Evolutionary conservation across 2,329 filamentous ascomycete genomes (phyloP), one percentile per base, ranked within the genome.

Genomic region (Knufia fluminis): DNA sequence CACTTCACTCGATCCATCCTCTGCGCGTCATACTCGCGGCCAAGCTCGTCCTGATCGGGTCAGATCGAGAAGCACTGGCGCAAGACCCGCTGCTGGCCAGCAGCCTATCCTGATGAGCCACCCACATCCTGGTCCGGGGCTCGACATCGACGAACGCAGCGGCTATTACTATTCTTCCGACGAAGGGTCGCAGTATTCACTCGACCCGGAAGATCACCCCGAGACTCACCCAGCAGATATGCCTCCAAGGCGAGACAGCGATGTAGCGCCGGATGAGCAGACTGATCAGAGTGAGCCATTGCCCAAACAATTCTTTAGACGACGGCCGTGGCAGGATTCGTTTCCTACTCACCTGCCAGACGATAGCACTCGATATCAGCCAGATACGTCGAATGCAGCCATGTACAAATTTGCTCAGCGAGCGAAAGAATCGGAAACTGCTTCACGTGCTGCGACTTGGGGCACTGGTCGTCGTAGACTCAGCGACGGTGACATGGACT

Each of bases 371-470:
- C 62, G 54, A 28, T 63, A 63, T 53, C 76, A 79, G 52, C 75
- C 75, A n/a, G 61, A 63, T 35, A 77, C 68, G 7, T 76, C 77
- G 0, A 75, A 70, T 56, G 72, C 71, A 35, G 77, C 77, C n/a
- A 79, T 79, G 60, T 67, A 71, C 62, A 68, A 70, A 35, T 80
- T 72, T 56, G 61, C 68, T 26, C 64, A 68, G 54, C 68, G 71
- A 43, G 72, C 72, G 3, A 70, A 68, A 39, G 74, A 78, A 47
- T 64, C 75, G 14, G 77, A 79, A 45, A 71, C 70, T 7, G 68
- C 71, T 39, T 79, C 77, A 12, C 69, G 76, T 41, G 68, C 71
- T 40, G 77, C 76, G 16, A 80, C 77, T 8, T 71, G 76, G 61
- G 75, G 75, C 19, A 77, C 75, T 23, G 40, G 58, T 32, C 64